These are phyloP conservation scores for Drechslerella coelobrocha DNA, from an alignment of 2,329 filamentous ascomycete species.

Conservation along the genomic window DNA sequence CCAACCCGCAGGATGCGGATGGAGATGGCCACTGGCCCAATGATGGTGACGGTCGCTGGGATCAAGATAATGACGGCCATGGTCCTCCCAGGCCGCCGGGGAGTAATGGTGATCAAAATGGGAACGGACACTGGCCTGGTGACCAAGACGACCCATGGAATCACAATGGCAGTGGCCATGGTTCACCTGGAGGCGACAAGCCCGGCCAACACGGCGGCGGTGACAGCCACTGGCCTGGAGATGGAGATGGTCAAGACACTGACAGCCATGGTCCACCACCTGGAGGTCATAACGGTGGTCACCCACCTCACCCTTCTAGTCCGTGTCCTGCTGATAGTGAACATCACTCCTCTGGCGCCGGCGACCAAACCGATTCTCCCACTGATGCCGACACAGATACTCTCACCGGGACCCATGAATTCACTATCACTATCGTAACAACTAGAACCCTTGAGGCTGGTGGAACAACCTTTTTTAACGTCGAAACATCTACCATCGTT, in stretches of 20 bases:
- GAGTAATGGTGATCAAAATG: too few relatives aligned
- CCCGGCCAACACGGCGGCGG: too few relatives aligned
- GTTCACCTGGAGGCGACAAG: too few relatives aligned
- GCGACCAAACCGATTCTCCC: slow-evolving; percentile 19
- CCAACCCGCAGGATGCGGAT: neutral
- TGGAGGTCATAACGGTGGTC: neutral
- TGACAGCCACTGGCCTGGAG: too few relatives aligned
- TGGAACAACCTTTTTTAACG: slow-evolving; percentile 11
- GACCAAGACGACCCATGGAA: too few relatives aligned
- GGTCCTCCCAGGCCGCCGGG: too few relatives aligned
- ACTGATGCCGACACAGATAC: slow-evolving; percentile 2
- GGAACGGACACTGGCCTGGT: too few relatives aligned
- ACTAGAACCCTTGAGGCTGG: slow-evolving; percentile 20
- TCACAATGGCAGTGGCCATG: too few relatives aligned
- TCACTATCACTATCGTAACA: slow-evolving; percentile 20
- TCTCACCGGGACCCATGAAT: slow-evolving; percentile 20
- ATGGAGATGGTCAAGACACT: neutral
- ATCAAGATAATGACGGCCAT: too few relatives aligned
- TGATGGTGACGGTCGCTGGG: neutral
- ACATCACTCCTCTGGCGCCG: slow-evolving; percentile 27
- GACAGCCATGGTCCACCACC: neutral
- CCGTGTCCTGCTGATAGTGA: slow-evolving; percentile 21
- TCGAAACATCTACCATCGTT: slow-evolving; percentile 12
- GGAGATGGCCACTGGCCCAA: neutral
- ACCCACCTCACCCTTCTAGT: neutral